Evolutionary conservation across 805 yeast species (phyloP).

Genomic region (Ogataea glucozyma): DNA sequence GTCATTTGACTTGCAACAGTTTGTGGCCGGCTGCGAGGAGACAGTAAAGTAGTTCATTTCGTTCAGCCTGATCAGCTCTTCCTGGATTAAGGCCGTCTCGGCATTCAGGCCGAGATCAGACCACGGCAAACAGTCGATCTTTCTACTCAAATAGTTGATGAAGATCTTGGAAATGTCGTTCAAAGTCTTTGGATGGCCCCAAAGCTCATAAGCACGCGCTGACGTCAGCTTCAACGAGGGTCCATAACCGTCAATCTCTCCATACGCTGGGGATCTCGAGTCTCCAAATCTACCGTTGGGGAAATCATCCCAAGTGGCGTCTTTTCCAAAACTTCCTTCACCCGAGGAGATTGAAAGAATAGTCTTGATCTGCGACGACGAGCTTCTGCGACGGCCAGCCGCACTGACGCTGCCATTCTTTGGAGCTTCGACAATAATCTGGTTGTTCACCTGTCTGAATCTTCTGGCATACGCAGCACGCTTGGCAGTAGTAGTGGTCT

Average conservation of each 20-base stretch:
- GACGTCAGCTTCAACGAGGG: constrained; percentile 80
- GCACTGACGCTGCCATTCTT: constrained; percentile 12
- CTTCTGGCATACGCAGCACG: constrained; percentile 37
- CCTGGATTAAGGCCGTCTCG: constrained; percentile 92
- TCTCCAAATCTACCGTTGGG: constrained; percentile 96
- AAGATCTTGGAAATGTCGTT: constrained; percentile 68
- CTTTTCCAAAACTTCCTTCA: constrained; percentile 79
- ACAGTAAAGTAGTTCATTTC: constrained; percentile 76
- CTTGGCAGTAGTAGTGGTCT: constrained; percentile 34
- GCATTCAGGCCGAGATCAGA: constrained; percentile 81
- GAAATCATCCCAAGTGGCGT: constrained; percentile 96
- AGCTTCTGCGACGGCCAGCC: constrained; percentile 12
- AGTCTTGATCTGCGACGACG: constrained; percentile 47
- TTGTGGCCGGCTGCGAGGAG: constrained; percentile 95
- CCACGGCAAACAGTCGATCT: constrained; percentile 86
- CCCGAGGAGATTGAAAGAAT: constrained; percentile 81
- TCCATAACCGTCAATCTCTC: constrained; percentile 97
- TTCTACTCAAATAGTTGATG: constrained; percentile 69
- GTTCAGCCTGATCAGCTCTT: constrained; percentile 79
- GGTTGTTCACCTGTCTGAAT: constrained; percentile 33
- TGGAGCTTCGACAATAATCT: constrained; percentile 32
- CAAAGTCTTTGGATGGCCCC: constrained; percentile 74
- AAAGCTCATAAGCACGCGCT: constrained; percentile 63
- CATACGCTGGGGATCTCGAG: constrained; percentile 93
- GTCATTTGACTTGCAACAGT: constrained; percentile 76